phyloP scores from a whole-genome alignment of 2,329 filamentous ascomycete genomes.

The Epichloe typhina region DNA sequence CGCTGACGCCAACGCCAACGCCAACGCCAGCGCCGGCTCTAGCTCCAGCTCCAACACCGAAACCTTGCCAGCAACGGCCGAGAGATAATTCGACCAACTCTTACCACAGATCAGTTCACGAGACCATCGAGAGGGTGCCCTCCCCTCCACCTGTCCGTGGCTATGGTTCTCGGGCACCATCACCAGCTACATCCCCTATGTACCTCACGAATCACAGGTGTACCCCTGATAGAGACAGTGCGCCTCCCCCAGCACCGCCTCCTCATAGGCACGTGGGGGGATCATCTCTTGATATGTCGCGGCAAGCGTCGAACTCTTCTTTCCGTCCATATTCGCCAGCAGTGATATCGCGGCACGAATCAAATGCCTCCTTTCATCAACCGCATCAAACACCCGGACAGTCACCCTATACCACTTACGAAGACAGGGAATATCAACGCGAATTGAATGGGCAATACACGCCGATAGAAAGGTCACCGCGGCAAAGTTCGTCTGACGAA shows the following conservation, averaged over 20 bases:
- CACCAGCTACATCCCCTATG: constrained; percentile 10
- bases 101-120: constrained; percentile 13
- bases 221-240: constrained; percentile 34
- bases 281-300: constrained; percentile 11
- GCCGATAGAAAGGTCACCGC: constrained; percentile 47
- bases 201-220: constrained; percentile 13
- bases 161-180: constrained; percentile 20
- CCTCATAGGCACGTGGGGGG: constrained; percentile 58
- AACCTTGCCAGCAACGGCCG: constrained; percentile 4
- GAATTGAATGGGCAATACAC: constrained; percentile 29
- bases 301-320: constrained; percentile 25
- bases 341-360: constrained; percentile 21
- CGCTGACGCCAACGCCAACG: constrained; percentile 9
- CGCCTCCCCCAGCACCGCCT: constrained; percentile 75
- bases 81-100: constrained; percentile 14
- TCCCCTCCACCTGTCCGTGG: constrained; percentile 15
- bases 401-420: constrained; percentile 27
- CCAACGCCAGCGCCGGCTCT: constrained; percentile 7
- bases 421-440: constrained; percentile 18
- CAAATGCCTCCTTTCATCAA: constrained; percentile 21
- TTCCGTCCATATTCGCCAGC: constrained; percentile 17
- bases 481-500: constrained; percentile 52
- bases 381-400: constrained; percentile 21
- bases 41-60: constrained; percentile 8
- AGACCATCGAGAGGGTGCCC: constrained; percentile 8